Base-by-base conservation (phyloP, 148 eudicot genomes). In the Rhododendron ferrugineum region DNA sequence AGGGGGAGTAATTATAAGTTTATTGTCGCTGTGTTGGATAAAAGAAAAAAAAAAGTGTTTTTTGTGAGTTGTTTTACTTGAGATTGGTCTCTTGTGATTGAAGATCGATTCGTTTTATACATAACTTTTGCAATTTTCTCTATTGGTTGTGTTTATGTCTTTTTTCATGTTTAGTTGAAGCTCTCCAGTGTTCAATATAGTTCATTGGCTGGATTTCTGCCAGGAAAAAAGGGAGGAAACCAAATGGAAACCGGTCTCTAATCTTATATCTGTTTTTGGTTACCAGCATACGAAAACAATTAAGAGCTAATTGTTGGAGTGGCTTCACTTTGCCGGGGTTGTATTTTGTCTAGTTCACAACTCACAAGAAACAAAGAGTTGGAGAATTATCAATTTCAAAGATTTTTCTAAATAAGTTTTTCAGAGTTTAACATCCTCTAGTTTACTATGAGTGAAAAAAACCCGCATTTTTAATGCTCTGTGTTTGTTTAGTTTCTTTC, bases 311-410 rank as follows among this genome's bases (percentile, higher is more conserved):
- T 44, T 40, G 36, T n/a, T 66, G 52, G 50, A 62, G 15, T 81
- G 47, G 76, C 56, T 82, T 37, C 56, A 68, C 84, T 26, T 44
- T 37, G 44, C 40, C 40, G 14, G 42, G 40, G 30, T 66, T 64
- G 32, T 64, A 44, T 46, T 66, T 82, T 82, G 28, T 82, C 40
- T 68, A 66, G 78, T 75, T 83, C 47, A 32, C 30, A 52, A 34
- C 26, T 16, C 37, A 56, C 62, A 56, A 60, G 66, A 37, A 15
- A 60, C 6, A 9, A 20, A 11, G 22, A 60, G 18, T 60, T 11
- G 60, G 14, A 81, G 66, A 22, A 54, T 47, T 22, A 32, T 47
- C 47, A 30, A 50, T 40, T 72, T 28, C 46, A 10, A 49, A 30
- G 0, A 46, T 6, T 30, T 32, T 74, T 30, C 52, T 47, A 46